These are phyloP conservation scores for Ramichloridium luteum DNA, from an alignment of 2,329 filamentous ascomycete genomes.

Conservation along the genomic window DNA sequence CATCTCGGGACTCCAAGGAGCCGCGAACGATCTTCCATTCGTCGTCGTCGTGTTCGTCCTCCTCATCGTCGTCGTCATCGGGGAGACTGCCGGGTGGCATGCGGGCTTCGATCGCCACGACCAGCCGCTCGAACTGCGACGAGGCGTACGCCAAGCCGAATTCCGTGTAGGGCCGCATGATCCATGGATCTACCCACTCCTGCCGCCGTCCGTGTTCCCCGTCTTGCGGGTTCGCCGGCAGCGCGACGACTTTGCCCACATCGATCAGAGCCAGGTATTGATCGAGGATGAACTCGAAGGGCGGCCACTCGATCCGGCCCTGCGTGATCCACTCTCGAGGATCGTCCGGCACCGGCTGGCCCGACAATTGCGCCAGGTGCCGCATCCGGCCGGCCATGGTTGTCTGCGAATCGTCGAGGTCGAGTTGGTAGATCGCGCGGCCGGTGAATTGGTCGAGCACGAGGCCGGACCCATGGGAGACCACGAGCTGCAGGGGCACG, in stretches of 20 bases:
- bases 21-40: too few relatives aligned
- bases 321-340: too few relatives aligned
- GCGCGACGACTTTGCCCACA: neutral
- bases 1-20: slow-evolving; percentile 2
- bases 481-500: neutral
- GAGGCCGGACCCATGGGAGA: neutral
- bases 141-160: neutral
- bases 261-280: neutral
- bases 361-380: too few relatives aligned
- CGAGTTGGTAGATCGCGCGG: neutral
- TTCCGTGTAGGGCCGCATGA: slow-evolving; percentile 1
- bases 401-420: neutral
- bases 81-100: too few relatives aligned
- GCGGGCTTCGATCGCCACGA: neutral
- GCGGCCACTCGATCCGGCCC: too few relatives aligned
- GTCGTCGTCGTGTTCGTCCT: too few relatives aligned
- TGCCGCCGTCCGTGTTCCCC: neutral
- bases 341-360: too few relatives aligned
- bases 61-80: too few relatives aligned
- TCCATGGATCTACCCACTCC: neutral
- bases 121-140: neutral
- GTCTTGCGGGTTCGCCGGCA: too few relatives aligned
- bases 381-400: neutral
- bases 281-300: neutral
- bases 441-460: neutral